Conservation (phyloP, 148 eudicot genomes). For the Vaccinium vitisidaea region DNA sequence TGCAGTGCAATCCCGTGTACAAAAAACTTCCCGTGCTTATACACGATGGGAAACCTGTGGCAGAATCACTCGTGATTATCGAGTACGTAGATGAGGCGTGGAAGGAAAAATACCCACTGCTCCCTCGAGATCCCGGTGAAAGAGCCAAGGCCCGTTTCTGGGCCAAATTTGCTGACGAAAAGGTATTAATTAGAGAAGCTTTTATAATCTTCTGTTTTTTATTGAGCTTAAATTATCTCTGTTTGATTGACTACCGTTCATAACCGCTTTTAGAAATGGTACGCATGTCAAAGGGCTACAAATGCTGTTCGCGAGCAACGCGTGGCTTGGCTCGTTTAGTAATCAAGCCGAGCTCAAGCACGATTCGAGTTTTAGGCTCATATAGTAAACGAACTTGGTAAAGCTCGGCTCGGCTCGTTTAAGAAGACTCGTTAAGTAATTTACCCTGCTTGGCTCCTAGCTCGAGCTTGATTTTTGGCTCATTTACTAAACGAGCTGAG, state of each 20-base stretch:
- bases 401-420: too few species aligned
- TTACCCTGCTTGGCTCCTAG: too few species aligned
- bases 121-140: conserved; percentile 16
- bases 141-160: conserved; percentile 24
- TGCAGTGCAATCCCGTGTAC: conserved; percentile 16
- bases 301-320: too few species aligned
- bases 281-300: too few species aligned
- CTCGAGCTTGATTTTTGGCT: too few species aligned
- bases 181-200: background rate
- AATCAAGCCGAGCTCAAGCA: too few species aligned
- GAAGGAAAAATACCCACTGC: conserved; percentile 13
- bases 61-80: conserved; percentile 16
- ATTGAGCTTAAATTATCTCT: background rate
- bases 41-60: conserved; percentile 19
- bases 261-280: too few species aligned
- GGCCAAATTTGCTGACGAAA: conserved; percentile 20
- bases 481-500: too few species aligned
- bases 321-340: too few species aligned
- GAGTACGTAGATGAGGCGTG: conserved; percentile 24
- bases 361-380: too few species aligned
- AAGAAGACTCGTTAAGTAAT: too few species aligned
- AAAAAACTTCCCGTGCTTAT: conserved; percentile 1
- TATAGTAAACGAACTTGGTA: too few species aligned
- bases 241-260: background rate
- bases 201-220: background rate